phyloP scores from a whole-genome alignment of 495 filamentous ascomycete genomes.

The Podospora sp. region DNA sequence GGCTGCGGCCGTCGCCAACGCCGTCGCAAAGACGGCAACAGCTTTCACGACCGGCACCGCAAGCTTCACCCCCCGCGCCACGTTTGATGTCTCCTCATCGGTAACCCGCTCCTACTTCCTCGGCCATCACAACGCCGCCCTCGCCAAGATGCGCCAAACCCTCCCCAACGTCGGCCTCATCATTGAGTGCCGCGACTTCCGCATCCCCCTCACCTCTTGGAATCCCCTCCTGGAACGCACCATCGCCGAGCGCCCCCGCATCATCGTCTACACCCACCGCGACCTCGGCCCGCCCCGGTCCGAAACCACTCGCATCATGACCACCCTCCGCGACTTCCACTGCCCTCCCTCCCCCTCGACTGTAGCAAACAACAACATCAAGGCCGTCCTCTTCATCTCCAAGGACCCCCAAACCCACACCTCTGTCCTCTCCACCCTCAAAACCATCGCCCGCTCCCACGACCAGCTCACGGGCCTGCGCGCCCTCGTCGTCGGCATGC shows the following conservation, averaged over 20 bases:
- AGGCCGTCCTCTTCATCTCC: constrained; percentile 63
- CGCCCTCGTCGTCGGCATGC: constrained; percentile 92
- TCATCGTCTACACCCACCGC: constrained; percentile 90
- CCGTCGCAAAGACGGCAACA: constrained; percentile 25
- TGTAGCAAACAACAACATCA: constrained; percentile 23
- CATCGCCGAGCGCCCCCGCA: constrained; percentile 63
- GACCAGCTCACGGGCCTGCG: constrained; percentile 61
- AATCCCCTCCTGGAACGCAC: constrained; percentile 89
- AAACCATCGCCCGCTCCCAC: constrained; percentile 33
- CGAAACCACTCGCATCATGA: constrained; percentile 13
- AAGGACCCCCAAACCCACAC: constrained; percentile 35
- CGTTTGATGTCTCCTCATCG: constrained; percentile 63
- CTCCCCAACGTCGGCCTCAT: constrained; percentile 83
- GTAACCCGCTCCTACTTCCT: constrained; percentile 93
- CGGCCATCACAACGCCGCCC: constrained; percentile 88
- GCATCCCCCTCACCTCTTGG: constrained; percentile 81
- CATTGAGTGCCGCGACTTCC: constrained; percentile 93
- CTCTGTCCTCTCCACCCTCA: constrained; percentile 39
- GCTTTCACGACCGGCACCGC: constrained; percentile 27
- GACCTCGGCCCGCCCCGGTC: constrained; percentile 64
- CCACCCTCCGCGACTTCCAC: constrained; percentile 31
- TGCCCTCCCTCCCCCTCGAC: too few species aligned
- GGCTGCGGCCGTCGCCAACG: constrained; percentile 15
- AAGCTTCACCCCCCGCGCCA: constrained; percentile 69
- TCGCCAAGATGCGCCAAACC: constrained; percentile 81